Base-by-base conservation (phyloP, 495 filamentous ascomycete species). In the Xylaria cubensis region DNA sequence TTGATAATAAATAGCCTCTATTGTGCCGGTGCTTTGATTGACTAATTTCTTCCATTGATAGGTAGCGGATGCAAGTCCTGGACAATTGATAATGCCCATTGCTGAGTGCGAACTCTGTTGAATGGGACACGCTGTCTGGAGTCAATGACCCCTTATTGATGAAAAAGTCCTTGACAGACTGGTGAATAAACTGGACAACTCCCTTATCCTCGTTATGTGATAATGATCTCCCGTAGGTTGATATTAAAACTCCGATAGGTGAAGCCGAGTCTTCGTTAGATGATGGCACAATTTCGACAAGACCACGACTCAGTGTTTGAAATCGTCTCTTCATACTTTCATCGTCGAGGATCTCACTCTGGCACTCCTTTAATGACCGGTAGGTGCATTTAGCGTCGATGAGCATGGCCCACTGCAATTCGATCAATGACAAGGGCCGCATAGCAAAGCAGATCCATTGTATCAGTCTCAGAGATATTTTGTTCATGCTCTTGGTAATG, bases 101-200 rank as follows among this genome's bases (percentile, higher is more conserved):
- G 50, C 59, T 39, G 58, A 64, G 64, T 62, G 73, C 77, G 17
- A 61, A 26, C n/a, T 72, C 65, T 46, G 56, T 17, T 3, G 66
- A 32, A 32, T 63, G 44, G 7, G 42, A 19, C 6, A 12, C 10
- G 8, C 17, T n/a, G 5, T 32, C 29, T 12, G 51, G 26, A n/a
- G 0, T 42, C n/a, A 24, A 29, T 1, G 80, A 70, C 34, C 77
- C 78, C 24, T 74, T 74, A 26, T 74, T 48, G 50, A 77, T 24
- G 39, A 83, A 77, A 58, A 82, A 84, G 68, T 84, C 81, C 58
- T 81, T 79, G 74, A 84, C 80, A 50, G 82, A 78, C 65, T 81
- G 76, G 73, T 84, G 83, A 32, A 84, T 81, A 61, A 84, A 81
- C 66, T 83, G 82, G 13, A 80, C 78, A 72, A 74, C 70, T 51